phyloP scores from a whole-genome alignment of 768 basidiomycete species.

The Lentinula sp. region DNA sequence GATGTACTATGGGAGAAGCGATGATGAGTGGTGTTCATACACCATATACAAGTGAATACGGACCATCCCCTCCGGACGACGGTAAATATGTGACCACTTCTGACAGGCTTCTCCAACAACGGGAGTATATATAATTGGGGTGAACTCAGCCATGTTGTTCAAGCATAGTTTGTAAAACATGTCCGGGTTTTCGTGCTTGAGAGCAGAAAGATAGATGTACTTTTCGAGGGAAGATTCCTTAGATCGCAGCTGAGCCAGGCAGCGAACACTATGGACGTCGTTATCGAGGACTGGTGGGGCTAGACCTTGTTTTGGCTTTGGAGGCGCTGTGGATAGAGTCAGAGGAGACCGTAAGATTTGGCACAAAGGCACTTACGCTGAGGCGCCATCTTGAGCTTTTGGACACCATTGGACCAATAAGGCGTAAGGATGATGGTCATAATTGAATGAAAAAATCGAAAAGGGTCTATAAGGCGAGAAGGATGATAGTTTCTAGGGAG shows the following conservation, averaged over 20 bases:
- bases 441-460: slow-evolving; percentile 9
- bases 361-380: slow-evolving; percentile 37
- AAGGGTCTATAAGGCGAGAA: neutral
- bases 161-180: slow-evolving; percentile 79
- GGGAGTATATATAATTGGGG: slow-evolving; percentile 87
- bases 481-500: neutral
- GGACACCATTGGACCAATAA: slow-evolving; percentile 63
- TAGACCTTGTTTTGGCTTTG: slow-evolving; percentile 45
- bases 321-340: slow-evolving; percentile 23
- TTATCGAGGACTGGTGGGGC: slow-evolving; percentile 54
- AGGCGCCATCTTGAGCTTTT: slow-evolving; percentile 58
- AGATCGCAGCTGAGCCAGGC: slow-evolving; percentile 65
- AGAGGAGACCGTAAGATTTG: neutral
- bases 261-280: slow-evolving; percentile 48
- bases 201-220: slow-evolving; percentile 75
- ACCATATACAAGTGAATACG: slow-evolving; percentile 12
- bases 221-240: slow-evolving; percentile 75
- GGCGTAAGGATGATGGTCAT: slow-evolving; percentile 68
- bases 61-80: slow-evolving; percentile 70
- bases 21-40: slow-evolving; percentile 9
- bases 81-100: slow-evolving; percentile 75
- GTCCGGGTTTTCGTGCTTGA: slow-evolving; percentile 65
- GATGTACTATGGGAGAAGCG: slow-evolving; percentile 44
- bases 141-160: slow-evolving; percentile 61
- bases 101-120: slow-evolving; percentile 89